phyloP scores from a whole-genome alignment of 768 basidiomycete species.

The Aureoboletus auriporus region DNA sequence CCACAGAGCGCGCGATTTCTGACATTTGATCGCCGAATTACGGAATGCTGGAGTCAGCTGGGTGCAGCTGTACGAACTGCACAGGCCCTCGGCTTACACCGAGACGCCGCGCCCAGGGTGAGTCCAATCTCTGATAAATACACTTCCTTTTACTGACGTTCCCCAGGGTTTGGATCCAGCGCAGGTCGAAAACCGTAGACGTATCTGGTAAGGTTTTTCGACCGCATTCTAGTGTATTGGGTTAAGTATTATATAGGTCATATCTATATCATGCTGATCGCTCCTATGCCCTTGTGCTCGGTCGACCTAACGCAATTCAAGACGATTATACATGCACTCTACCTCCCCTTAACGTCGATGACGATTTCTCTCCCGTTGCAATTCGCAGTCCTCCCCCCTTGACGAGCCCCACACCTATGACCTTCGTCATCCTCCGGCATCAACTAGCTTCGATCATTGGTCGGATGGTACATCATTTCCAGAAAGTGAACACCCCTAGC shows the following conservation, averaged over 20 bases:
- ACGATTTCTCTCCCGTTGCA: constrained; percentile 43
- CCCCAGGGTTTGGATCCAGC: constrained; percentile 65
- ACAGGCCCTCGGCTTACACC: constrained; percentile 88
- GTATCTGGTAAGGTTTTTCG: constrained; percentile 63
- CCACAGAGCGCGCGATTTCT: constrained; percentile 65
- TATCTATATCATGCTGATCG: constrained; percentile 93
- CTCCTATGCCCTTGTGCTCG: constrained; percentile 87
- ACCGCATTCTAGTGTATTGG: background rate
- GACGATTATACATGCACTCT: constrained; percentile 85
- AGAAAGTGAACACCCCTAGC: constrained; percentile 71
- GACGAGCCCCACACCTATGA: constrained; percentile 74
- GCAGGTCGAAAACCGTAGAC: constrained; percentile 82
- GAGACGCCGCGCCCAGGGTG: constrained; percentile 83
- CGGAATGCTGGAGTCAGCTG: constrained; percentile 95
- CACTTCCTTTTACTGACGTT: constrained; percentile 4
- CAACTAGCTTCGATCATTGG: constrained; percentile 82
- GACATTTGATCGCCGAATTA: constrained; percentile 77
- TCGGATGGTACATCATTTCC: constrained; percentile 89
- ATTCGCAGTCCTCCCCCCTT: constrained; percentile 54
- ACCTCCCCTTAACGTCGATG: constrained; percentile 69
- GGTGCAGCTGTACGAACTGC: constrained; percentile 92
- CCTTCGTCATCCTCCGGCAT: constrained; percentile 85
- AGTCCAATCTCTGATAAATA: constrained; percentile 18
- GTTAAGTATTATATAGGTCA: constrained; percentile 47
- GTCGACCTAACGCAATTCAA: constrained; percentile 85